Evolutionary conservation across 768 basidiomycete species (phyloP).

Genomic region (Phanerochaete sordida): DNA sequence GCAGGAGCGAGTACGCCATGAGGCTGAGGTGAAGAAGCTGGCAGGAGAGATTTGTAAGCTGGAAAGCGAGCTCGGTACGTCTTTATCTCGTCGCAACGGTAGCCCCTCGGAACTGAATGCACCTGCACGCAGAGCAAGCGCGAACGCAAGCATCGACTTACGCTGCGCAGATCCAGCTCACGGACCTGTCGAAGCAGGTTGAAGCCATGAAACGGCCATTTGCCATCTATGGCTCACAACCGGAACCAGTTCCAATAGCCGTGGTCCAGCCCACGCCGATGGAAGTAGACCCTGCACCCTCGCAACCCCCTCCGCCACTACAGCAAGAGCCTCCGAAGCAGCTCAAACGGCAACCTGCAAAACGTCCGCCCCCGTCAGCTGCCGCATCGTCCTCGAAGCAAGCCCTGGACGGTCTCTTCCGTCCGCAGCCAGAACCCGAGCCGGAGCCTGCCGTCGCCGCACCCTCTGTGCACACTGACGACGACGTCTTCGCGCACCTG

Average conservation of each 20-base stretch:
- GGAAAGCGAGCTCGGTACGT: constrained; percentile 54
- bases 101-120: background rate
- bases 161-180: constrained; percentile 30
- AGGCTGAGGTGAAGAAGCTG: constrained; percentile 28
- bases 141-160: constrained; percentile 38
- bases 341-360: background rate
- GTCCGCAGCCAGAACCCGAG: background rate
- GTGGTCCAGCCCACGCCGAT: background rate
- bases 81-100: constrained; percentile 14
- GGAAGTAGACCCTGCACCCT: background rate
- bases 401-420: background rate
- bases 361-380: background rate
- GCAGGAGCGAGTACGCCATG: constrained; percentile 6
- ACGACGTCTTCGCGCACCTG: constrained; percentile 4
- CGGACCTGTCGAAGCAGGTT: constrained; percentile 13
- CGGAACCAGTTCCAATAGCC: background rate
- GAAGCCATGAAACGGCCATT: background rate
- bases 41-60: constrained; percentile 35
- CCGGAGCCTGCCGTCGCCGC: background rate
- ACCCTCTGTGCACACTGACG: background rate
- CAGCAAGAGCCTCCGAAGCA: background rate
- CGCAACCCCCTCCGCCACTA: background rate
- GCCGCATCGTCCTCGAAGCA: background rate
- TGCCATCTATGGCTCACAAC: background rate
- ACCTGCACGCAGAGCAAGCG: constrained; percentile 36